Percentiles rank a stretch among this genome's conserved stretches.
These are phyloP conservation scores for Camellia japonica DNA, from an alignment of 148 eudicot species.

Conservation along the genomic window DNA sequence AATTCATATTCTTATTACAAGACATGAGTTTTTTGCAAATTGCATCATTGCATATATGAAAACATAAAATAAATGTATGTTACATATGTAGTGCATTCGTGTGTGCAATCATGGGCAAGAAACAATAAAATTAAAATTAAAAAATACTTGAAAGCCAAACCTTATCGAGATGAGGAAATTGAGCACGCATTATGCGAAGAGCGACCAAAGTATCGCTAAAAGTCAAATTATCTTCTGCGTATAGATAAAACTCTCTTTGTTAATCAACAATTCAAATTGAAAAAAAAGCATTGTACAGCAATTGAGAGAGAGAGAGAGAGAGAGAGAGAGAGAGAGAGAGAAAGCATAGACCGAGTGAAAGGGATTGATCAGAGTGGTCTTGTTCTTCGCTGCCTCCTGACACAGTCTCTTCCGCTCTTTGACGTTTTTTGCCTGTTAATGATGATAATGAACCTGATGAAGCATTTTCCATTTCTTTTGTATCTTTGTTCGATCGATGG, in stretches of 20 bases:
- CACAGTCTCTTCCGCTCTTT: constrained; percentile 4
- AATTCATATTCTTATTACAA: neutral
- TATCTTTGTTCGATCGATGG: neutral
- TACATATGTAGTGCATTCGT: neutral
- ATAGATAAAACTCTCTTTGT: constrained; percentile 11
- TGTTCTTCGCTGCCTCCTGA: neutral
- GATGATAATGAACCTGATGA: neutral
- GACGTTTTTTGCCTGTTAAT: neutral
- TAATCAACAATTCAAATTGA: neutral
- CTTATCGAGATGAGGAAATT: constrained; percentile 76
- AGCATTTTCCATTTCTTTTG: neutral
- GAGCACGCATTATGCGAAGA: constrained; percentile 88
- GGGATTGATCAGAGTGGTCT: neutral
- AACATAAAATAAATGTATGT: neutral
- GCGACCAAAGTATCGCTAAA: constrained; percentile 90
- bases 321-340: neutral
- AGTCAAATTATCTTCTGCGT: constrained; percentile 60
- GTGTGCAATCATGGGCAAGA: neutral
- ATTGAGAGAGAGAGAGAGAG: neutral
- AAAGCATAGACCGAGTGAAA: constrained; percentile 7
- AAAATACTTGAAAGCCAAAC: constrained; percentile 20
- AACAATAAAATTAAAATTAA: too few species aligned
- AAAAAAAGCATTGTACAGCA: neutral
- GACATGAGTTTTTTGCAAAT: neutral
- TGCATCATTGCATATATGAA: neutral